Base-by-base conservation (phyloP, 352 stramenopile species). In the Pythium plurisporium region DNA sequence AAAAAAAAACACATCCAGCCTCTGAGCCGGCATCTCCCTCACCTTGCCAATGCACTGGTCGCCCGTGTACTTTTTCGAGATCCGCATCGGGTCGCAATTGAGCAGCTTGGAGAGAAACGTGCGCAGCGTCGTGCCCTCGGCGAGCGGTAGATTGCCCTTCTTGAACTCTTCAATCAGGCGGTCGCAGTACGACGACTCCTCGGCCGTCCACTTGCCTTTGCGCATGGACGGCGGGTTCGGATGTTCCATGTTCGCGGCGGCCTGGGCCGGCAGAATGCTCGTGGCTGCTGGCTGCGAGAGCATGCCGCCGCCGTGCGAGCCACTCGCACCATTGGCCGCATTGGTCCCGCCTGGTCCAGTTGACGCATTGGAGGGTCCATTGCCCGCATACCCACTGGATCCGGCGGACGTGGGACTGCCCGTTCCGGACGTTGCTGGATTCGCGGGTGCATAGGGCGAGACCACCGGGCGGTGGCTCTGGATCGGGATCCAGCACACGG, bases 21-120 rank as follows among this genome's bases (percentile, higher is more conserved):
- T n/a, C n/a, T n/a, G n/a, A n/a, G n/a, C n/a, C n/a, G n/a, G n/a
- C n/a, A n/a, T n/a, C 6, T 11, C 6, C 19, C n/a, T 19, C 64
- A 91, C 86, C 72, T 99, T 99, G 64, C 97, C 96, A 59, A 99
- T 99, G 64, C 95, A 99, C 63, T 99, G 97, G 55, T 91, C 87
- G 14, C 97, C 96, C 45, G 98, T 98, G 65, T 99, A 99, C 74
- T 99, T 99, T 67, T 99, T 99, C 0, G 93, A 98, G 54, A 99
- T 99, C 14, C 97, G 79, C 96, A 99, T 99, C 8, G 97, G 96
- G 74, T 99, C 96, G 69, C 97, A 99, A 66, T 99, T 98, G 5
- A 99, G 73, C 14, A 98, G 60, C 68, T 98, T 99, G 51, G 88
- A 97, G 31, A 99, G 70, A 69, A 99, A 99, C 26, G 95, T 98